A percentile compares a stretch with the other conserved stretches of the same genome.
Evolutionary conservation across 1,284 basidiomycete species (phyloP).

Genomic region (Chalciporus piperatoides): DNA sequence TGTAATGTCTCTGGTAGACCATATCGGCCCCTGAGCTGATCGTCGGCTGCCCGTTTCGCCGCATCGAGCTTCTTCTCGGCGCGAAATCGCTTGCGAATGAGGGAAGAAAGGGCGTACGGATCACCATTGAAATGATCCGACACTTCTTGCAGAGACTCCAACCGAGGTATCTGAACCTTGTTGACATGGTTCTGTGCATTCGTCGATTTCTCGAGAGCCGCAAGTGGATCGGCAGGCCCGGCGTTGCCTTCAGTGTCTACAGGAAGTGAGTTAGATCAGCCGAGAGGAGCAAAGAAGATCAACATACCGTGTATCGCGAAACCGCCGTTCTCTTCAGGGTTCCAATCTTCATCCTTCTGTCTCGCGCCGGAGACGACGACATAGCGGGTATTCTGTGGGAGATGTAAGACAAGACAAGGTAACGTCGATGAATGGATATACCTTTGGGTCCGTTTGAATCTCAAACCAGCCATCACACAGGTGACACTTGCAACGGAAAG

Average conservation of each 20-base stretch:
- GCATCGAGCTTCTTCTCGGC: constrained; percentile 78
- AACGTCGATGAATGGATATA: constrained; percentile 29
- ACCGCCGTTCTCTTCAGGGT: constrained; percentile 93
- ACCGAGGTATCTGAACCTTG: constrained; percentile 68
- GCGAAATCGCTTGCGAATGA: constrained; percentile 78
- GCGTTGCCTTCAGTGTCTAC: constrained; percentile 71
- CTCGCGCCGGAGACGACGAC: constrained; percentile 88
- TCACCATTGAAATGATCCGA: constrained; percentile 77
- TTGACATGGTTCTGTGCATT: constrained; percentile 70
- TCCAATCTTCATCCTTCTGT: constrained; percentile 93
- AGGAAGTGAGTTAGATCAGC: neutral
- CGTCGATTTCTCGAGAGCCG: constrained; percentile 83
- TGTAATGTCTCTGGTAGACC: constrained; percentile 63
- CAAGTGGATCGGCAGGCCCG: constrained; percentile 73
- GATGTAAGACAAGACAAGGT: neutral
- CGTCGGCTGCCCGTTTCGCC: constrained; percentile 63
- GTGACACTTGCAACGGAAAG: constrained; percentile 96
- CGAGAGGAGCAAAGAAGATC: neutral
- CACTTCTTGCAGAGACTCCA: constrained; percentile 72
- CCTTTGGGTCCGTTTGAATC: constrained; percentile 96
- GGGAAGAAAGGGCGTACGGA: constrained; percentile 76
- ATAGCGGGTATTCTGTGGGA: constrained; percentile 83
- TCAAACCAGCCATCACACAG: constrained; percentile 93
- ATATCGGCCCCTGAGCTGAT: constrained; percentile 66
- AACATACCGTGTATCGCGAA: constrained; percentile 79